Evolutionary conservation across 371 early-diverging fungal species (phyloP).

Genomic region (Saksenaea vasiformis): DNA sequence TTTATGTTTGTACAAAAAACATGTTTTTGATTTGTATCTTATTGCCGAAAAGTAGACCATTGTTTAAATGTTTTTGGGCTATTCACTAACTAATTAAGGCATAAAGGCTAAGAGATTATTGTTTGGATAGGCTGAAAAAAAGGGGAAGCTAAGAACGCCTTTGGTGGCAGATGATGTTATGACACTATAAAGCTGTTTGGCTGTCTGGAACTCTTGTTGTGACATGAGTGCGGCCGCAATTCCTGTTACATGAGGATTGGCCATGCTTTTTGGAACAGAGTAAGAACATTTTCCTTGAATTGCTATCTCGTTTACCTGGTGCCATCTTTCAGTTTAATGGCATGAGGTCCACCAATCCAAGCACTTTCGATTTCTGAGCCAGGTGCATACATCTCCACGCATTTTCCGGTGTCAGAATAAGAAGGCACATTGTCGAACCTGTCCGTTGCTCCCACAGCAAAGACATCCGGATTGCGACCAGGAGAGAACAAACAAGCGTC

Average conservation of each 20-base stretch:
- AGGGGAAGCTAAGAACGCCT: slow-evolving; percentile 6
- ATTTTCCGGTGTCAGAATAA: slow-evolving; percentile 58
- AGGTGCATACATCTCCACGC: slow-evolving; percentile 63
- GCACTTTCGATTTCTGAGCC: slow-evolving; percentile 50
- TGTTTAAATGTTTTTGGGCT: too few relatives aligned
- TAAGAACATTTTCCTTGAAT: background rate
- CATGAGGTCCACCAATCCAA: slow-evolving; percentile 39
- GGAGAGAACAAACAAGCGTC: slow-evolving; percentile 76
- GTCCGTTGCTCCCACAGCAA: slow-evolving; percentile 70
- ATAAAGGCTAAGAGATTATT: slow-evolving; percentile 4
- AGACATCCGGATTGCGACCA: slow-evolving; percentile 57
- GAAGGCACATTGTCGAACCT: slow-evolving; percentile 43
- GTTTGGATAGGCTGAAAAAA: background rate
- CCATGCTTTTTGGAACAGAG: slow-evolving; percentile 48
- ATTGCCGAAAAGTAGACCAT: background rate
- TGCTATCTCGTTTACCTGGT: slow-evolving; percentile 45
- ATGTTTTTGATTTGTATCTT: background rate
- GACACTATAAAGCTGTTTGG: slow-evolving; percentile 26
- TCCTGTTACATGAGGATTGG: slow-evolving; percentile 70
- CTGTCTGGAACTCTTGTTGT: slow-evolving; percentile 10
- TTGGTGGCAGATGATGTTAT: slow-evolving; percentile 16
- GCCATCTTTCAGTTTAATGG: slow-evolving; percentile 55
- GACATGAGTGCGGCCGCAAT: slow-evolving; percentile 48
- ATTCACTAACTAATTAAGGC: background rate
- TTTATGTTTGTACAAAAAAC: background rate